These are phyloP conservation scores for Globisporangium okanoganense DNA, from an alignment of 352 stramenopile genomes.

Conservation along the genomic window DNA sequence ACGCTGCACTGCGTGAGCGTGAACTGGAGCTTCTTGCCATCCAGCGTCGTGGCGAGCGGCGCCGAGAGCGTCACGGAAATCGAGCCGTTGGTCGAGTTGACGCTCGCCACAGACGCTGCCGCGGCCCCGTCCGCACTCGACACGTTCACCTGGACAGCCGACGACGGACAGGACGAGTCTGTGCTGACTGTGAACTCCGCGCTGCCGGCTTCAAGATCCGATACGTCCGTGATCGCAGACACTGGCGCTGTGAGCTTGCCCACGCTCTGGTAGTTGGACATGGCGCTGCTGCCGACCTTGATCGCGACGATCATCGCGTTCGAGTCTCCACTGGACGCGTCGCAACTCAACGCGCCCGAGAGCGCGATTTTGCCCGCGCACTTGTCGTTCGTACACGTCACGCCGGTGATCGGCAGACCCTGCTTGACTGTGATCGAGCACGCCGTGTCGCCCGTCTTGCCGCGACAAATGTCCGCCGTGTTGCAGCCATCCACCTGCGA, in stretches of 20 bases:
- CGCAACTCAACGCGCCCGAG: constrained; percentile 37
- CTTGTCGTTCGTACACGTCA: constrained; percentile 36
- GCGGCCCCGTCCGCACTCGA: constrained; percentile 11
- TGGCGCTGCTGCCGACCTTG: constrained; percentile 42
- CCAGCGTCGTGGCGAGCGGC: constrained; percentile 26
- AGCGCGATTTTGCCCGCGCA: constrained; percentile 53
- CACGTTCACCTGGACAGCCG: constrained; percentile 34
- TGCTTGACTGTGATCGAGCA: constrained; percentile 44
- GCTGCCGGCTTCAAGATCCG: constrained; percentile 27
- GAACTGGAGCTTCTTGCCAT: constrained; percentile 27
- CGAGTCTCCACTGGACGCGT: constrained; percentile 25
- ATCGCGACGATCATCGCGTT: constrained; percentile 46
- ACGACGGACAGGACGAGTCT: constrained; percentile 33
- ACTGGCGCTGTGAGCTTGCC: constrained; percentile 30
- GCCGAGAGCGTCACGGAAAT: constrained; percentile 35
- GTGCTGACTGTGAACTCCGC: constrained; percentile 35
- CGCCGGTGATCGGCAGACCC: constrained; percentile 26
- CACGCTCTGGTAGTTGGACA: constrained; percentile 44
- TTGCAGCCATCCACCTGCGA: constrained; percentile 57
- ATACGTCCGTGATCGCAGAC: constrained; percentile 30
- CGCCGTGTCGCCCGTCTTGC: constrained; percentile 31
- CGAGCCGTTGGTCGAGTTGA: constrained; percentile 34
- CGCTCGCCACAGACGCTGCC: constrained; percentile 7
- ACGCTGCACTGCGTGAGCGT: constrained; percentile 54
- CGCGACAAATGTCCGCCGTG: constrained; percentile 48